A percentile compares a stretch with the other conserved stretches of the same genome.
These are phyloP conservation scores for Citropsis articulata DNA, from an alignment of 345 rosid species.

Conservation along the genomic window DNA sequence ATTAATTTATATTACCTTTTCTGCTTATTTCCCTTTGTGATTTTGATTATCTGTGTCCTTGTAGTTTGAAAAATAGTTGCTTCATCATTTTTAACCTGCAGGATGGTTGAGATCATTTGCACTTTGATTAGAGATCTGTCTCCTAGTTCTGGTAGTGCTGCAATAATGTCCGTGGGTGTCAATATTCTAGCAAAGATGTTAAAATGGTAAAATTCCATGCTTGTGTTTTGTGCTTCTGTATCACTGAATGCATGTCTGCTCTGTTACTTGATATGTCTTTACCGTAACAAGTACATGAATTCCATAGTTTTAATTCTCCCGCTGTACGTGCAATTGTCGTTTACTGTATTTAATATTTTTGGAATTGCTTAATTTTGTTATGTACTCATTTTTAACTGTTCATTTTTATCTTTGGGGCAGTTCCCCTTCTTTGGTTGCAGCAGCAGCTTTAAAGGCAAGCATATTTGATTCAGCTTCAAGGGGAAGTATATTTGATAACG, in stretches of 20 bases:
- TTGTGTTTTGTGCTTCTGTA: not conserved
- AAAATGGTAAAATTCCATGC: slow-evolving; percentile 49
- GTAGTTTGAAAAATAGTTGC: slow-evolving; percentile 10
- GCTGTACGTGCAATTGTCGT: not conserved
- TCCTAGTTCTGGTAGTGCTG: slow-evolving; percentile 53
- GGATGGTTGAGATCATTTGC: slow-evolving; percentile 81
- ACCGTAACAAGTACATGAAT: not conserved
- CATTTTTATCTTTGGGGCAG: slow-evolving; percentile 35
- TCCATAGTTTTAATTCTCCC: not conserved
- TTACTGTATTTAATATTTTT: not conserved
- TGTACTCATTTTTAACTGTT: not conserved
- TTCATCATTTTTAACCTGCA: slow-evolving; percentile 28
- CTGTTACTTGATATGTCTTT: not conserved
- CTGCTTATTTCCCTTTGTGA: not conserved
- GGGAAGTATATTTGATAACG: slow-evolving; percentile 40
- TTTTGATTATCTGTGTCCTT: not conserved
- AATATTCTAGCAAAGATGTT: slow-evolving; percentile 72
- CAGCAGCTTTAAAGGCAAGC: slow-evolving; percentile 51
- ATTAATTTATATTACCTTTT: slow-evolving; percentile 9
- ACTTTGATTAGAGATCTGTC: slow-evolving; percentile 53
- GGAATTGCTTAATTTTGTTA: not conserved
- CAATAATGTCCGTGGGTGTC: slow-evolving; percentile 67
- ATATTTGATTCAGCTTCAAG: slow-evolving; percentile 63
- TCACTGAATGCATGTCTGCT: not conserved
- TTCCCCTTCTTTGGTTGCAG: slow-evolving; percentile 68